Evolutionary conservation across 1,284 basidiomycete genomes (phyloP).

Genomic region (Coniferiporia weirii): DNA sequence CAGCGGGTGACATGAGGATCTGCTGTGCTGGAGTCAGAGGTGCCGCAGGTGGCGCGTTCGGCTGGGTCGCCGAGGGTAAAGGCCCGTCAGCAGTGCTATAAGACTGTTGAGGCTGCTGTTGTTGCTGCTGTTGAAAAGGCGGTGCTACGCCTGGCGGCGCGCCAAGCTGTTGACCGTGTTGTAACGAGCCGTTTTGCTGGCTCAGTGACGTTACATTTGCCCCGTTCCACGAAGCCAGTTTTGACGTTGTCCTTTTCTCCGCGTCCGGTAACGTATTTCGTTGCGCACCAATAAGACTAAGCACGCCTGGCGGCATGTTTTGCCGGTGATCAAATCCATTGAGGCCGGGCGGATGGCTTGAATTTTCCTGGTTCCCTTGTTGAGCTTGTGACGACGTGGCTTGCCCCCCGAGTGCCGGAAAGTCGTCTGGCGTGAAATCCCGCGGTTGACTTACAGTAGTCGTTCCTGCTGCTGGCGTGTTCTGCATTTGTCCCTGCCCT

Average conservation of each 20-base stretch:
- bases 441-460: constrained; percentile 42
- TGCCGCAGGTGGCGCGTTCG: constrained; percentile 29
- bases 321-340: constrained; percentile 54
- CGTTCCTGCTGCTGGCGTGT: constrained; percentile 27
- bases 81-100: constrained; percentile 24
- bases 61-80: constrained; percentile 20
- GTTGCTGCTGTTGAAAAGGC: constrained; percentile 19
- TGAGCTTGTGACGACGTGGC: constrained; percentile 33
- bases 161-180: constrained; percentile 5
- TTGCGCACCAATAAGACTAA: constrained; percentile 51
- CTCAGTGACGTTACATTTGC: constrained; percentile 2
- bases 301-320: constrained; percentile 55
- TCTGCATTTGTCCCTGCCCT: constrained; percentile 33
- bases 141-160: constrained; percentile 16
- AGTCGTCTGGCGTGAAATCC: constrained; percentile 78
- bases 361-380: constrained; percentile 28
- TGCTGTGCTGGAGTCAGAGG: constrained; percentile 93
- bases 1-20: constrained; percentile 88
- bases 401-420: constrained; percentile 73
- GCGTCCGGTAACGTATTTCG: constrained; percentile 47
- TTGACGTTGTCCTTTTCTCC: constrained; percentile 25
- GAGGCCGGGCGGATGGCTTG: constrained; percentile 60
- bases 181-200: constrained; percentile 11
- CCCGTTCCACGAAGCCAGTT: constrained; percentile 28
- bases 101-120: constrained; percentile 19